Conservation (phyloP, 768 basidiomycete genomes). For the Krasilnikovozyma curviuscula region DNA sequence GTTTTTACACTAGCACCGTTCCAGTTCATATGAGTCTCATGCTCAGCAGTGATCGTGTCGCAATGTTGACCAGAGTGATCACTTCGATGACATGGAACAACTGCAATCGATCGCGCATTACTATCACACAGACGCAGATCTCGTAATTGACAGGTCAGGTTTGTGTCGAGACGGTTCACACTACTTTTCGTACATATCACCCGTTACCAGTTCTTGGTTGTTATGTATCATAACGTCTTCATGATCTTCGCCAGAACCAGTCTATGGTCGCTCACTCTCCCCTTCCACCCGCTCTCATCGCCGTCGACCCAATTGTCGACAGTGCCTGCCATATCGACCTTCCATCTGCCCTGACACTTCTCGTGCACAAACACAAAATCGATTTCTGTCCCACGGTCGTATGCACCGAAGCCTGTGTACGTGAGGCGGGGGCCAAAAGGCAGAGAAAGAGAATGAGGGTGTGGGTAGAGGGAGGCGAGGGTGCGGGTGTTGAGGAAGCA, state of each 20-base stretch:
- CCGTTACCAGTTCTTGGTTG: too few relatives aligned
- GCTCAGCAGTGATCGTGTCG: too few relatives aligned
- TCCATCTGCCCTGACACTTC: neutral
- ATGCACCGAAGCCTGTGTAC: slow-evolving; percentile 2
- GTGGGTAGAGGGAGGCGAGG: neutral
- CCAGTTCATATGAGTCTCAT: too few relatives aligned
- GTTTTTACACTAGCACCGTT: too few relatives aligned
- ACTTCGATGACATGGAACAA: too few relatives aligned
- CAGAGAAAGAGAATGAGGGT: neutral
- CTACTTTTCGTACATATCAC: too few relatives aligned
- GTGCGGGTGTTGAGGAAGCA: neutral
- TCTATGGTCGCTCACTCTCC: slow-evolving; percentile 3
- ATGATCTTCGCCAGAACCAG: slow-evolving; percentile 1
- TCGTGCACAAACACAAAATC: slow-evolving; percentile 9
- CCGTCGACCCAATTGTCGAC: slow-evolving; percentile 4
- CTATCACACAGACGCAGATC: too few relatives aligned
- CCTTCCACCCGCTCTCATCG: slow-evolving; percentile 1
- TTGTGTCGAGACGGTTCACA: too few relatives aligned
- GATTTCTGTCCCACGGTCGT: neutral
- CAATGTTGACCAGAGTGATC: too few relatives aligned
- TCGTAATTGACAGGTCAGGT: too few relatives aligned
- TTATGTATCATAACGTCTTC: too few relatives aligned
- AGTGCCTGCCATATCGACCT: neutral
- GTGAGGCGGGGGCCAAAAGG: neutral
- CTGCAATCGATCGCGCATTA: too few relatives aligned